Evolutionary conservation across 2,329 filamentous ascomycete species (phyloP).

Genomic region (Fusarium domesticum): DNA sequence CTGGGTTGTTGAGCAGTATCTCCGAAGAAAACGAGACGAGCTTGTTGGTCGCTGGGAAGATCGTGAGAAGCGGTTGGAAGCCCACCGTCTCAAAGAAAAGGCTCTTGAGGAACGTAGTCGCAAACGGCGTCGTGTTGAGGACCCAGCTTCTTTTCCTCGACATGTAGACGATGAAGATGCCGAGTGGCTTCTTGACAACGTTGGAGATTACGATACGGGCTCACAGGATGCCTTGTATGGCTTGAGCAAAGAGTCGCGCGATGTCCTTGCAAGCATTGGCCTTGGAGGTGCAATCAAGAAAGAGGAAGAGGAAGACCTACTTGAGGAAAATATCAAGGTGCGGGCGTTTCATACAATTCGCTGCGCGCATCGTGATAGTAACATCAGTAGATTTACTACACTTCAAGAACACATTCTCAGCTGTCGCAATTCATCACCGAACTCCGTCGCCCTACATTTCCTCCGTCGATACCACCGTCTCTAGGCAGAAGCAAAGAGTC

Average conservation of each 20-base stretch:
- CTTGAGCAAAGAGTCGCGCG: constrained; percentile 71
- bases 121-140: constrained; percentile 47
- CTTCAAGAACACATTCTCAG: constrained; percentile 90
- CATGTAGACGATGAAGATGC: constrained; percentile 54
- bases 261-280: constrained; percentile 66
- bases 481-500: constrained; percentile 29
- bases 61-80: constrained; percentile 67
- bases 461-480: constrained; percentile 61
- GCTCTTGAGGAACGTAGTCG: constrained; percentile 50
- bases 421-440: constrained; percentile 84
- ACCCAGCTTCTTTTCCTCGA: constrained; percentile 15
- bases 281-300: constrained; percentile 38
- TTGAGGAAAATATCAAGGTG: constrained; percentile 67
- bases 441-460: constrained; percentile 72
- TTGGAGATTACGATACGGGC: constrained; percentile 48
- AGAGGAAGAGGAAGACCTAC: constrained; percentile 43
- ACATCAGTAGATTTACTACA: constrained; percentile 70
- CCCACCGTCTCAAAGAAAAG: constrained; percentile 61
- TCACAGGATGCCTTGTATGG: constrained; percentile 46
- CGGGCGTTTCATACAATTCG: constrained; percentile 11
- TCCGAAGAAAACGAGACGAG: constrained; percentile 64
- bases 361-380: constrained; percentile 25
- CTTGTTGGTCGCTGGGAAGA: constrained; percentile 66
- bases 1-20: constrained; percentile 80
- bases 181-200: constrained; percentile 71